Conservation (phyloP, 805 yeast genomes). For the Candida krabiensis region DNA sequence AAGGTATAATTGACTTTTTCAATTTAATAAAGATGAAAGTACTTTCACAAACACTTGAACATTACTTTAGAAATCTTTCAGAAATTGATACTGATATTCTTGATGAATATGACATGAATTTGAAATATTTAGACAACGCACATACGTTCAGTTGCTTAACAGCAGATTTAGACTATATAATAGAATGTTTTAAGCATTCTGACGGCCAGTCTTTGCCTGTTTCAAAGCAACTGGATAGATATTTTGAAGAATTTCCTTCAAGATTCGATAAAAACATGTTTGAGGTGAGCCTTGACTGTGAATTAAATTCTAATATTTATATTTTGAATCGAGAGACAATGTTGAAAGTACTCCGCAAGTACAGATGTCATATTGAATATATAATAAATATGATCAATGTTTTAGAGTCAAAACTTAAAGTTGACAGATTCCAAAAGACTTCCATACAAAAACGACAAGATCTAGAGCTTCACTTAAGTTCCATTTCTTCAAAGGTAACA, state of each 20-base stretch:
- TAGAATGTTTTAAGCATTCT: conserved; percentile 6
- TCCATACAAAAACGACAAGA: too few relatives aligned
- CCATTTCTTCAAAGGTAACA: too few relatives aligned
- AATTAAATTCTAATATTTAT: conserved; percentile 4
- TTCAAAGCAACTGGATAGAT: conserved; percentile 1
- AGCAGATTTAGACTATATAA: conserved; percentile 2
- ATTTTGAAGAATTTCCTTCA: conserved; percentile 6
- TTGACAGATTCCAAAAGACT: too few relatives aligned
- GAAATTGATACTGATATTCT: background rate
- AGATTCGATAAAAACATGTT: conserved; percentile 5
- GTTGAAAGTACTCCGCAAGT: background rate
- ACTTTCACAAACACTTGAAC: conserved; percentile 6
- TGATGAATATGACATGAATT: conserved; percentile 13
- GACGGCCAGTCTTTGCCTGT: conserved; percentile 4
- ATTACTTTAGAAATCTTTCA: conserved; percentile 1
- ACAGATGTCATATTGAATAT: too few relatives aligned
- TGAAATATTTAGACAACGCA: conserved; percentile 7
- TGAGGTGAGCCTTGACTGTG: conserved; percentile 1
- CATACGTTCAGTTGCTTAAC: conserved; percentile 4
- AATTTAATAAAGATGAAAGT: conserved; percentile 11
- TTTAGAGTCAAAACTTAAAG: too few relatives aligned
- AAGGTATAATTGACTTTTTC: conserved; percentile 5
- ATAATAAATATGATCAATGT: too few relatives aligned
- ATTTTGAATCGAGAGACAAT: conserved; percentile 7
- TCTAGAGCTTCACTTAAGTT: too few relatives aligned